Percentiles rank a stretch among this genome's conserved stretches.
Evolutionary conservation across 2,329 filamentous ascomycete species (phyloP).

Genomic region (Botryotinia convoluta): DNA sequence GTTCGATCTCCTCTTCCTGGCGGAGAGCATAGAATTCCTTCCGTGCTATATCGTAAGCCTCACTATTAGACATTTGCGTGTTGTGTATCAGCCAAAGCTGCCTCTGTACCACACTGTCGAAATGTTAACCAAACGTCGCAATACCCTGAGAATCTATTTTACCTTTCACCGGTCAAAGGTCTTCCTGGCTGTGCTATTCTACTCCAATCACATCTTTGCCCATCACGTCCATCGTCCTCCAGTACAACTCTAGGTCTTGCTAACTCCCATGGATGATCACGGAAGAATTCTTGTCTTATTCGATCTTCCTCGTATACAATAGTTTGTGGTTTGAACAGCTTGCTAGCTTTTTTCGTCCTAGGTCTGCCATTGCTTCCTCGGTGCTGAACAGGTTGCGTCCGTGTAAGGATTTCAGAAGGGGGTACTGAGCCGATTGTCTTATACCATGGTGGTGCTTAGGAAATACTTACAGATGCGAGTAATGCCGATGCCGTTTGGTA

Average conservation of each 20-base stretch:
- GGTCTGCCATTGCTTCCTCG: conserved; percentile 32
- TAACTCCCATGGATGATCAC: conserved; percentile 95
- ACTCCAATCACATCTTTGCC: conserved; percentile 75
- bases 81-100: conserved; percentile 81
- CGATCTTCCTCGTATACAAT: conserved; percentile 82
- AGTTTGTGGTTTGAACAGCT: conserved; percentile 74
- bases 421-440: conserved; percentile 42
- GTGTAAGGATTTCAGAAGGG: conserved; percentile 56
- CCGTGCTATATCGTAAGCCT: conserved; percentile 83
- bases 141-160: conserved; percentile 30
- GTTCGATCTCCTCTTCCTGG: conserved; percentile 77
- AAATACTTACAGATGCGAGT: conserved; percentile 44
- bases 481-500: conserved; percentile 47
- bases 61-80: conserved; percentile 54
- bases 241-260: conserved; percentile 82
- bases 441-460: conserved; percentile 39
- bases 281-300: conserved; percentile 79
- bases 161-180: conserved; percentile 82
- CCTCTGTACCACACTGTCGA: conserved; percentile 79
- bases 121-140: neutral
- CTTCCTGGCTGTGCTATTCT: conserved; percentile 70
- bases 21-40: conserved; percentile 87
- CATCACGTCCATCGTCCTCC: conserved; percentile 82
- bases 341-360: conserved; percentile 61
- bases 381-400: conserved; percentile 52